Evolutionary conservation across 2,329 filamentous ascomycete genomes (phyloP), one percentile per base, ranked within the genome.

Genomic region (Cercospora zeae-maydis): DNA sequence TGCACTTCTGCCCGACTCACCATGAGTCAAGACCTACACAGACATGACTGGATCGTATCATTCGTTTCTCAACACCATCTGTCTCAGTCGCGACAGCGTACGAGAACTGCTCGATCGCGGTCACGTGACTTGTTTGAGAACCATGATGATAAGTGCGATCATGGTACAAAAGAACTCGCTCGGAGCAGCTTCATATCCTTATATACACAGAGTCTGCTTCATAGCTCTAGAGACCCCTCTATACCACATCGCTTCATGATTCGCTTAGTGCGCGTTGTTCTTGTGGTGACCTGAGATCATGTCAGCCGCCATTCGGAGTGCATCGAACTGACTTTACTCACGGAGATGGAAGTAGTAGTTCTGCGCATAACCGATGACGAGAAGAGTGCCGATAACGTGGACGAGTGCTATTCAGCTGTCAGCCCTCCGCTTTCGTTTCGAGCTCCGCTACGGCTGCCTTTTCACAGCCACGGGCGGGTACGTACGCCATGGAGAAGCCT

Each of bases 341-440:
- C 95, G 92, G 76, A 99, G 86, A 83, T 99, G 96, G 91, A 96
- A 98, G 87, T 99, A 98, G 88, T 99, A 99, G 84, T 96, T 93
- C 83, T 98, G 92, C 74, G 90, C 90, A 81, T 99, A 99, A 75
- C 95, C 93, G 72, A 98, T 77, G 70, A 86, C 80, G 70, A 96
- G 81, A 67, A 99, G 82, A 76, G 86, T 83, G 72, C 85, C 88
- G 74, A 99, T 89, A 73, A 87, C 84, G 80, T 99, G 95, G 74
- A 96, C 84, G 76, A 99, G 86, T 69, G 95, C 95, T 99, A 73
- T 73, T 39, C 33, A 34, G 11, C 11, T 31, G 37, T 64, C 54
- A 64, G 62, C 33, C 55, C n/a, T 54, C 14, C 30, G 19, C 24
- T 63, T 53, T 53, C 31, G 31, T 42, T n/a, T 27, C 24, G 3